These are phyloP conservation scores for Chaetomiaceae sp. DNA, from an alignment of 2,329 filamentous ascomycete species.

Conservation along the genomic window DNA sequence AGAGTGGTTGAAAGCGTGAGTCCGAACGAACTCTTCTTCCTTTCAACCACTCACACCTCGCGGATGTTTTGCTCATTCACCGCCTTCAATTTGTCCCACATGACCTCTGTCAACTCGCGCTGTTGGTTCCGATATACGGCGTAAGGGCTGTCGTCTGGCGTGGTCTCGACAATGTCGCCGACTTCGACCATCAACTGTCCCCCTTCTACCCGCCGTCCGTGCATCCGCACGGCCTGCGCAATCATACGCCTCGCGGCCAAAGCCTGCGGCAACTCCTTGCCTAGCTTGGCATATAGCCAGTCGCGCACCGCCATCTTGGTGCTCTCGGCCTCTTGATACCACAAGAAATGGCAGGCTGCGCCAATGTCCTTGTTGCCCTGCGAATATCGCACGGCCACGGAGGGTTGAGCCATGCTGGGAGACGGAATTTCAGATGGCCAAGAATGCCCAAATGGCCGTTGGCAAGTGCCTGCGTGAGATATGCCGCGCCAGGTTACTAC, in stretches of 20 bases:
- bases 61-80: too few species aligned
- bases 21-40: too few species aligned
- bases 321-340: not conserved
- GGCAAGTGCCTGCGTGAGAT: too few species aligned
- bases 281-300: conserved; percentile 1
- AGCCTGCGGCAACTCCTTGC: conserved; percentile 1
- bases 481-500: too few species aligned
- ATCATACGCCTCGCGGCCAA: conserved; percentile 1
- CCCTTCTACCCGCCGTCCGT: not conserved
- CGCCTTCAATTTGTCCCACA: not conserved
- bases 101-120: not conserved
- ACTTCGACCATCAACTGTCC: not conserved
- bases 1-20: too few species aligned
- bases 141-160: not conserved
- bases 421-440: too few species aligned
- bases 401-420: not conserved
- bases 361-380: not conserved
- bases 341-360: not conserved
- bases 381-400: not conserved
- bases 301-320: not conserved
- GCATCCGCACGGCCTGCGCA: not conserved
- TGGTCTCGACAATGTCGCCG: not conserved
- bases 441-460: too few species aligned
- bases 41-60: too few species aligned
- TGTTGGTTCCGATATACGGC: not conserved